These are phyloP conservation scores for Corylus americana DNA, from an alignment of 306 rosid species.

Conservation along the genomic window DNA sequence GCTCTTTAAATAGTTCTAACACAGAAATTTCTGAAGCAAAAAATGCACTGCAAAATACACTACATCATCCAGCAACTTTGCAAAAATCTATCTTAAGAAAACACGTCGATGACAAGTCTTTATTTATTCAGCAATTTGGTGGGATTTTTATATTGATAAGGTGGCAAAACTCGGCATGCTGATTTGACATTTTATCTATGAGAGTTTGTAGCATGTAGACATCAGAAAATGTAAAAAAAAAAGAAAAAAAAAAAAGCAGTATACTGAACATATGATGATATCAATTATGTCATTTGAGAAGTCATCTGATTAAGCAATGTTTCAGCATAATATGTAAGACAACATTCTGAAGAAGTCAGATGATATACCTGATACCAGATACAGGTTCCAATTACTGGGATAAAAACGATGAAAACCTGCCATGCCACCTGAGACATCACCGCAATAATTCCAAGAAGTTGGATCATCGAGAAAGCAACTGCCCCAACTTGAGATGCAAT, in stretches of 20 bases:
- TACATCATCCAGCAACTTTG: neutral
- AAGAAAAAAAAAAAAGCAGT: neutral
- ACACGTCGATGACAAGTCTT: neutral
- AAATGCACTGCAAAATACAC: too few species aligned
- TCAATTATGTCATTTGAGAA: neutral
- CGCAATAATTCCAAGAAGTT: slow-evolving; percentile 69
- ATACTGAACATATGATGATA: neutral
- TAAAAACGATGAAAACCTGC: slow-evolving; percentile 75
- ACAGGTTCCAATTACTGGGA: slow-evolving; percentile 61
- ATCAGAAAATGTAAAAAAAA: neutral
- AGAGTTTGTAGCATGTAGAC: neutral
- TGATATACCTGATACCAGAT: slow-evolving; percentile 73
- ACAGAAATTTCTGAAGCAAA: neutral
- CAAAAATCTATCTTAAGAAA: neutral
- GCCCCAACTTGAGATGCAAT: slow-evolving; percentile 45
- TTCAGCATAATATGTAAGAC: slow-evolving; percentile 2
- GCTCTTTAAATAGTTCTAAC: neutral
- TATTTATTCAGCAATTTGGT: neutral
- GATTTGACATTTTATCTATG: neutral
- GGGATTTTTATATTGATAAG: neutral
- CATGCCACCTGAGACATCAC: slow-evolving; percentile 85
- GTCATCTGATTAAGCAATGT: neutral
- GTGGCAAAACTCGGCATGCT: neutral
- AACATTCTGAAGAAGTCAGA: slow-evolving; percentile 13
- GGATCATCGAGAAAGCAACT: slow-evolving; percentile 54